Conservation (phyloP, 2,329 filamentous ascomycete species). For the Dactylellina parvicollis region DNA sequence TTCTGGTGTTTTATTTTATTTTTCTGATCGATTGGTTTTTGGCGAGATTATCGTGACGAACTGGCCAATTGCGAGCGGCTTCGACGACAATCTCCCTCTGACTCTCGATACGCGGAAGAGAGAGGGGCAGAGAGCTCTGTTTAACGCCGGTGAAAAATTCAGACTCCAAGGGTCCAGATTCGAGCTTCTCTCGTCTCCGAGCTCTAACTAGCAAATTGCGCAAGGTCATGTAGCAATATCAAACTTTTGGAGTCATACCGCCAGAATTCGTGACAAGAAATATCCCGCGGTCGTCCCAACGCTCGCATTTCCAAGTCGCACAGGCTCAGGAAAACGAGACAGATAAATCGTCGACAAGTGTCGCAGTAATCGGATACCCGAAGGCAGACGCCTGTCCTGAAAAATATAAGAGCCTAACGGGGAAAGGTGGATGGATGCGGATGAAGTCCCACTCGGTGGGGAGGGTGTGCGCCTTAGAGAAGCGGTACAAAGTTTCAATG, state of each 20-base stretch:
- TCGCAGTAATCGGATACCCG: constrained; percentile 53
- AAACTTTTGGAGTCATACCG: too few species aligned
- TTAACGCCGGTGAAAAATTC: constrained; percentile 37
- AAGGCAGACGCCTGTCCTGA: constrained; percentile 49
- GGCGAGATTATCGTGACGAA: constrained; percentile 49
- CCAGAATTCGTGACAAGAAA: background rate
- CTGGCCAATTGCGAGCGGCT: constrained; percentile 42
- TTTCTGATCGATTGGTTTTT: constrained; percentile 22
- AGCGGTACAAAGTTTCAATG: constrained; percentile 53
- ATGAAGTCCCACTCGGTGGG: constrained; percentile 18
- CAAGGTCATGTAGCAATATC: too few species aligned
- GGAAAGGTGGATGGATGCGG: background rate
- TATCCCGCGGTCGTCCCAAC: constrained; percentile 12
- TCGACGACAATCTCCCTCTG: constrained; percentile 18
- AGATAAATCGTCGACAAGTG: constrained; percentile 11
- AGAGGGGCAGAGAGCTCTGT: constrained; percentile 38
- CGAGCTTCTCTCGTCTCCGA: background rate
- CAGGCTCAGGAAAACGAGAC: background rate
- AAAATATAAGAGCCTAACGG: constrained; percentile 44
- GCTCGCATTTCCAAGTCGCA: constrained; percentile 26
- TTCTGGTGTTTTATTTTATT: too few species aligned
- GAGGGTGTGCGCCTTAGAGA: constrained; percentile 50
- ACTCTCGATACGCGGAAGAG: constrained; percentile 21
- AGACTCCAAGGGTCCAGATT: constrained; percentile 22
- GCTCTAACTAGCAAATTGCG: too few species aligned